Base-by-base conservation (phyloP, 306 rosid genomes). In the Glycine soja region DNA sequence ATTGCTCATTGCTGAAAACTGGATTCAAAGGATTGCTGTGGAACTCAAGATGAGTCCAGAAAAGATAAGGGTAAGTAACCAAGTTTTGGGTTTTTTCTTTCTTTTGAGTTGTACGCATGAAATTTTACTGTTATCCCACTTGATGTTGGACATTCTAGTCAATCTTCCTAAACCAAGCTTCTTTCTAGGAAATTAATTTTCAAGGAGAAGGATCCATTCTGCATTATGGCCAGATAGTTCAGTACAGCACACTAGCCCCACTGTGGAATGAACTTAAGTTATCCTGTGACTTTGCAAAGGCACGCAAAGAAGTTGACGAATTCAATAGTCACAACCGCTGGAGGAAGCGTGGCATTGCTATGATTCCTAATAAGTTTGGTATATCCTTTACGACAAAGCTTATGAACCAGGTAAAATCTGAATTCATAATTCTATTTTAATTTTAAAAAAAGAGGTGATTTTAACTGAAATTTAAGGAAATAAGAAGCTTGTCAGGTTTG, bases 351-450 rank as follows among this genome's bases (percentile, higher is more conserved):
- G 99, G 99, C 63, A 78, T 93, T 83, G 90, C 97, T 46, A 89
- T 95, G 89, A 82, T 95, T 85, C 98, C 99, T 61, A 95, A 92
- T 62, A 95, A 95, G 83, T 93, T 95, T 75, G 99, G 99, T 84
- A 95, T 93, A 81, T 90, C 99, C 70, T 95, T 95, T 86, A 90
- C 97, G 9, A 64, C 82, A 45, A 95, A 95, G 86, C 76, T 91
- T 58, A 93, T 93, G 98, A 95, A 95, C 88, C 99, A 91, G 99
- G 99, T 95, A 83, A 75, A 56, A 58, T 46, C 74, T 32, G 76
- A 53, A 51, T 73, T 67, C 69, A 52, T 54, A 8, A 36, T 3
- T 16, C 50, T 73, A 14, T 70, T 80, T 80, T 9, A 51, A n/a
- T 61, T 70, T 8, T 7, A 38, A 50, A 62, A 75, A 12, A 19